Evolutionary conservation across 2,329 filamentous ascomycete genomes (phyloP).

Genomic region (Trichoderma sp.): DNA sequence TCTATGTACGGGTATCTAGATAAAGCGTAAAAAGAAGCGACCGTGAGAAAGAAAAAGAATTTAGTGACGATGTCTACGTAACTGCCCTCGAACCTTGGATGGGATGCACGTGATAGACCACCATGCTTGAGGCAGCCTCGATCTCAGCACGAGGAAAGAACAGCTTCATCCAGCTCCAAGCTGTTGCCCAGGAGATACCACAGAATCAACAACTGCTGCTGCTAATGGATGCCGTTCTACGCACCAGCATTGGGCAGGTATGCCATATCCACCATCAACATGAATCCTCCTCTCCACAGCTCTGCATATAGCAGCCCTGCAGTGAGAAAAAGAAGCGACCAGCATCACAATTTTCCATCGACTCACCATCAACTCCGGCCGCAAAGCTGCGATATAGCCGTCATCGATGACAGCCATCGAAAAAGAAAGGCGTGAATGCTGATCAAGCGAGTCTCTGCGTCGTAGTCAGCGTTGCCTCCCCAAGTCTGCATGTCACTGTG

Average conservation of each 20-base stretch:
- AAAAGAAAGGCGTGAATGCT: neutral
- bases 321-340: slow-evolving; percentile 55
- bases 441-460: neutral
- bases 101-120: too few relatives aligned
- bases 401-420: slow-evolving; percentile 5
- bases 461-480: slow-evolving; percentile 13
- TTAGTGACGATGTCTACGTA: too few relatives aligned
- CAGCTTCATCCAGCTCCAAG: too few relatives aligned
- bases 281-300: slow-evolving; percentile 51
- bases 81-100: too few relatives aligned
- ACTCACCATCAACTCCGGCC: slow-evolving; percentile 24
- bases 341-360: slow-evolving; percentile 26
- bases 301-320: slow-evolving; percentile 49
- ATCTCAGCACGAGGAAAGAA: too few relatives aligned
- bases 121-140: too few relatives aligned
- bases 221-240: neutral
- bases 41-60: too few relatives aligned
- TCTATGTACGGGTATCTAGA: too few relatives aligned
- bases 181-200: too few relatives aligned
- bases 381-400: neutral
- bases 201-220: neutral
- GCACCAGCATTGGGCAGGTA: neutral
- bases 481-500: slow-evolving; percentile 36
- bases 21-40: too few relatives aligned
- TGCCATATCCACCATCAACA: neutral